Evolutionary conservation across 2,329 filamentous ascomycete genomes (phyloP).

Genomic region (Nigrospora sphaerica): DNA sequence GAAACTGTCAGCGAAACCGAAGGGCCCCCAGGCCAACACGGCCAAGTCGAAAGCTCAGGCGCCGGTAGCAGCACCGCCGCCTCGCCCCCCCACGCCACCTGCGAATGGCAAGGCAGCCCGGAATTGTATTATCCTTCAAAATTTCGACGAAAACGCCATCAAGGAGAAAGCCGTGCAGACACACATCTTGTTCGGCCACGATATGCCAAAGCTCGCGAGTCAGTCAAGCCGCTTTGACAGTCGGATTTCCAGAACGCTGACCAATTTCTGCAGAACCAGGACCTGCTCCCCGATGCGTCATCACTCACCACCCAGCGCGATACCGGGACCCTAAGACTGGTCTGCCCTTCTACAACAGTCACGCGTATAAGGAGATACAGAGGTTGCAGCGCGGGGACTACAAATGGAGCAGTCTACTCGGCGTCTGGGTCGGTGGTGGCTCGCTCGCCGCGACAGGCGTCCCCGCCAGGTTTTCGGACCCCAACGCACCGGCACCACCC

Average conservation of each 20-base stretch:
- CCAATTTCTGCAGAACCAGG: slow-evolving; percentile 34
- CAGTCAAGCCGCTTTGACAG: slow-evolving; percentile 15
- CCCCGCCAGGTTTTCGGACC: slow-evolving; percentile 63
- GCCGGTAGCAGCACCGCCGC: slow-evolving; percentile 16
- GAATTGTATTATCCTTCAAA: slow-evolving; percentile 52
- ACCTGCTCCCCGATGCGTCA: slow-evolving; percentile 59
- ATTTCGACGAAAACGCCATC: slow-evolving; percentile 50
- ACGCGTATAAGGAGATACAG: slow-evolving; percentile 78
- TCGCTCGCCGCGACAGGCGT: slow-evolving; percentile 65
- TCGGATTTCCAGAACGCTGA: too few relatives aligned
- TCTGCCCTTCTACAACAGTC: slow-evolving; percentile 70
- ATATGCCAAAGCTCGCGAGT: slow-evolving; percentile 52
- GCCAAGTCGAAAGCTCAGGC: slow-evolving; percentile 15
- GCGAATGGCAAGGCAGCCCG: slow-evolving; percentile 46
- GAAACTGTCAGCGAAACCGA: slow-evolving; percentile 10
- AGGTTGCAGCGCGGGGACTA: slow-evolving; percentile 67
- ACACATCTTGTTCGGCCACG: slow-evolving; percentile 50
- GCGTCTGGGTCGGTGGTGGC: slow-evolving; percentile 72
- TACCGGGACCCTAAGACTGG: slow-evolving; percentile 84
- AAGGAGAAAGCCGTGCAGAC: slow-evolving; percentile 51
- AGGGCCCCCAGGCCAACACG: slow-evolving; percentile 12
- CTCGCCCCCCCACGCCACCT: slow-evolving; percentile 20
- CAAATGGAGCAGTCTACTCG: slow-evolving; percentile 74
- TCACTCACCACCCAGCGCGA: slow-evolving; percentile 73
- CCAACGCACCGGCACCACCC: slow-evolving; percentile 21